phyloP scores from a whole-genome alignment of 805 yeast genomes.

The Candida xiaguanensis region DNA sequence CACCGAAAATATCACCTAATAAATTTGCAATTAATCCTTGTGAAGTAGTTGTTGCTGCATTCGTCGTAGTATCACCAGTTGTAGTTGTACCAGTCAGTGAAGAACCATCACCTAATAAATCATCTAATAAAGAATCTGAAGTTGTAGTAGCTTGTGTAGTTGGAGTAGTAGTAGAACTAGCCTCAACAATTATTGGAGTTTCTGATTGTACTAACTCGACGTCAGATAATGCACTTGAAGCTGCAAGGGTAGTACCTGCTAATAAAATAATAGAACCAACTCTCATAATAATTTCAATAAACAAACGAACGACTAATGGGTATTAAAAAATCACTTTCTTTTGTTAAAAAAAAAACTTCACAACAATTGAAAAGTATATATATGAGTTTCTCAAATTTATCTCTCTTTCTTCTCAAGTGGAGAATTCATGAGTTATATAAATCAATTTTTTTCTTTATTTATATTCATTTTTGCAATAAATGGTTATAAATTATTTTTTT shows the following conservation, averaged over 20 bases:
- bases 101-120: neutral
- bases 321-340: neutral
- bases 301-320: conserved; percentile 5
- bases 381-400: no score
- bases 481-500: neutral
- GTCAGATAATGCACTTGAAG: neutral
- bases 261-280: neutral
- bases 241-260: conserved; percentile 3
- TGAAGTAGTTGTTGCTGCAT: neutral
- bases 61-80: conserved; percentile 1
- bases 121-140: conserved; percentile 9
- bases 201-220: neutral
- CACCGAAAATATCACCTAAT: conserved; percentile 2
- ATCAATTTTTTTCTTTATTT: neutral
- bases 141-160: conserved; percentile 12
- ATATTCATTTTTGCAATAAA: neutral
- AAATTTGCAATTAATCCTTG: neutral
- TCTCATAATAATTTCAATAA: no score
- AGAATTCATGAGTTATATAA: no score
- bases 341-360: neutral
- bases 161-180: neutral
- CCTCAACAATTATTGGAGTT: conserved; percentile 1
- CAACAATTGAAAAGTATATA: neutral
- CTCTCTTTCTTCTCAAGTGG: no score
- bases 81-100: neutral